These are phyloP conservation scores for Xylaria sp. DNA, from an alignment of 2,329 filamentous ascomycete genomes.

Conservation along the genomic window DNA sequence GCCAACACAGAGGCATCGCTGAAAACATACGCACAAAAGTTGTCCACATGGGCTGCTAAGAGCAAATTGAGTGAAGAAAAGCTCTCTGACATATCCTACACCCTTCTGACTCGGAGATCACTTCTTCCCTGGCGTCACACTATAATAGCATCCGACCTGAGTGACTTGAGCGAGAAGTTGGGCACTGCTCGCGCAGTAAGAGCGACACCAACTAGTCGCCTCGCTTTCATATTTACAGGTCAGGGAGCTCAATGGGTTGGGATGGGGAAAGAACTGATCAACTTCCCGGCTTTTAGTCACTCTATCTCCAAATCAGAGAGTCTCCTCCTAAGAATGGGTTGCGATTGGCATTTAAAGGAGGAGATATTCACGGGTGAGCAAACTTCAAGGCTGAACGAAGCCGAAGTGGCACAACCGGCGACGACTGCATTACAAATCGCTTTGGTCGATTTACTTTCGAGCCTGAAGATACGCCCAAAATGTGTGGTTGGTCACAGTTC, in stretches of 20 bases:
- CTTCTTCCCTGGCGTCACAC: conserved; percentile 11
- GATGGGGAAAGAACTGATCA: conserved; percentile 14
- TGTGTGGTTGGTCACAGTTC: conserved; percentile 19
- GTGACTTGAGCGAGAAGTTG: not conserved
- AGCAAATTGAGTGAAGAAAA: not conserved
- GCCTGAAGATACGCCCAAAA: not conserved
- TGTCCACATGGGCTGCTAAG: not conserved
- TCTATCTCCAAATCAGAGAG: conserved; percentile 4
- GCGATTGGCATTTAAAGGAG: conserved; percentile 1
- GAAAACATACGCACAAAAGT: not conserved
- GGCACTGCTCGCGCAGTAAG: not conserved
- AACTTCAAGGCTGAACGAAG: not conserved
- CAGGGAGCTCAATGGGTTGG: conserved; percentile 20
- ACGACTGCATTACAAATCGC: conserved; percentile 21
- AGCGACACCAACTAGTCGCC: not conserved
- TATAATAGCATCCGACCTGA: not conserved
- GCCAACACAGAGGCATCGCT: conserved; percentile 7
- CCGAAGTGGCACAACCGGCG: conserved; percentile 11
- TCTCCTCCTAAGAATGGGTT: not conserved
- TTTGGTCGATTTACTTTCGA: conserved; percentile 15
- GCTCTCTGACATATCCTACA: conserved; percentile 5
- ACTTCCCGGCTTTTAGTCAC: not conserved
- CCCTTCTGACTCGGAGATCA: conserved; percentile 5
- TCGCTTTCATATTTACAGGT: conserved; percentile 22
- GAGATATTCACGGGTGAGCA: not conserved